phyloP scores from a whole-genome alignment of 768 basidiomycete species.

The Boletus insuetus region DNA sequence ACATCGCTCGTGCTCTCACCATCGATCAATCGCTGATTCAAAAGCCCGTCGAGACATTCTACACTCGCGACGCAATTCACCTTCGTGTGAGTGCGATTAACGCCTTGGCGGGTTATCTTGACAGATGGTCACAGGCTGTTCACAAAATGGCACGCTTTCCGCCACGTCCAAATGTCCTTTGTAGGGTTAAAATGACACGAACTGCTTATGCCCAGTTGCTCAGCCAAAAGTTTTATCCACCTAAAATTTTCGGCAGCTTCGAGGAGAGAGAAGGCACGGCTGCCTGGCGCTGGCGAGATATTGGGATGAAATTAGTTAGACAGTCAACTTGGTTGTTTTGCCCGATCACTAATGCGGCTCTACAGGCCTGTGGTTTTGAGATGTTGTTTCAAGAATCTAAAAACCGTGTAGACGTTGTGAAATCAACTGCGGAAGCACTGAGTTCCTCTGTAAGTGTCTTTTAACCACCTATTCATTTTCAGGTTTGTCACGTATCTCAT shows the following conservation, averaged over 20 bases:
- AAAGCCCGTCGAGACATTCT: slow-evolving; percentile 88
- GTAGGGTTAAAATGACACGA: slow-evolving; percentile 74
- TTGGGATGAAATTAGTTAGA: slow-evolving; percentile 91
- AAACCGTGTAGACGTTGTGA: slow-evolving; percentile 43
- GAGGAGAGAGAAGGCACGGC: slow-evolving; percentile 57
- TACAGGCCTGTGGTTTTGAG: slow-evolving; percentile 90
- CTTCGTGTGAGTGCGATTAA: slow-evolving; percentile 61
- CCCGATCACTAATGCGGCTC: background rate
- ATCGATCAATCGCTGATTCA: slow-evolving; percentile 71
- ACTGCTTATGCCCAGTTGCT: slow-evolving; percentile 92
- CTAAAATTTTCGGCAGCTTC: slow-evolving; percentile 82
- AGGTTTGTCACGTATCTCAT: background rate
- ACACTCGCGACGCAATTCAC: slow-evolving; percentile 90
- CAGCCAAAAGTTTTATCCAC: slow-evolving; percentile 90
- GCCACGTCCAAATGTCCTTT: slow-evolving; percentile 60
- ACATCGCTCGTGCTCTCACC: slow-evolving; percentile 72
- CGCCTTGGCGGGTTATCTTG: background rate
- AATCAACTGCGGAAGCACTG: slow-evolving; percentile 35
- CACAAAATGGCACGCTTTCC: slow-evolving; percentile 90
- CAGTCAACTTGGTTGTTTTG: background rate
- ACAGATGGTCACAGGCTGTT: slow-evolving; percentile 56
- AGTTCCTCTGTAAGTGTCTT: slow-evolving; percentile 46
- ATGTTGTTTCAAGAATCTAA: slow-evolving; percentile 91
- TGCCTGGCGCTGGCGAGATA: slow-evolving; percentile 76
- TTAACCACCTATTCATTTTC: background rate